Base-by-base conservation (phyloP, 352 stramenopile species). In the Pythium apleroticum region DNA sequence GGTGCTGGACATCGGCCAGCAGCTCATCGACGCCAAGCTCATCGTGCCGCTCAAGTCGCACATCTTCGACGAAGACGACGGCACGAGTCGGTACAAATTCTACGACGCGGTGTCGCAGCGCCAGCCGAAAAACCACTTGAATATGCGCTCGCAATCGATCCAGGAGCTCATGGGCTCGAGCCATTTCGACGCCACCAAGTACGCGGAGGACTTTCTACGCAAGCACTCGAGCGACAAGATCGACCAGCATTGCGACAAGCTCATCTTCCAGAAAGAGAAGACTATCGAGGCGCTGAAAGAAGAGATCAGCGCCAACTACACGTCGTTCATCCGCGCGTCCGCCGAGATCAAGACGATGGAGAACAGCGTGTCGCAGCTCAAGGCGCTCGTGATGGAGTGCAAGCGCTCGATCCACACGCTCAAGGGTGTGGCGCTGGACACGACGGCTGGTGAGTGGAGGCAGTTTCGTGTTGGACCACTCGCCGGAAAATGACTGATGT, bases 271-370 rank as follows among this genome's bases (percentile, higher is more conserved):
- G 66, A 95, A 95, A 68, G 85, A 95, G 43, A 81, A 86, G 58
- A 93, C 84, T n/a, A 92, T 91, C 39, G 81, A 93, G 19, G 84
- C 89, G 30, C 68, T 95, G 30, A 93, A 95, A 55, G 73, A 90
- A 39, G 84, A 93, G 53, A 95, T 95, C 58, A 91, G 82, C 37
- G 77, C 75, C 14, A 93, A 90, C 63, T 93, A 95, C 69, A 83
- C 76, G 17, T 88, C 86, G 11, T 95, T 95, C 61, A 91, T 95
- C 28, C 73, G 70, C 5, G 82, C 84, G 10, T 79, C 82, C 9
- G 66, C 74, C 4, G 84, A 95, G 66, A 93, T 91, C 52, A 90
- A 91, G 63, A 86, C 69, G 8, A 93, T 95, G 81, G 86, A 95
- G 46, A 93, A 91, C 62, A 92, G 83, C 53, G 83, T 95, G 8